phyloP scores from a whole-genome alignment of 331 rosid species.

The Phaseolus coccineus region DNA sequence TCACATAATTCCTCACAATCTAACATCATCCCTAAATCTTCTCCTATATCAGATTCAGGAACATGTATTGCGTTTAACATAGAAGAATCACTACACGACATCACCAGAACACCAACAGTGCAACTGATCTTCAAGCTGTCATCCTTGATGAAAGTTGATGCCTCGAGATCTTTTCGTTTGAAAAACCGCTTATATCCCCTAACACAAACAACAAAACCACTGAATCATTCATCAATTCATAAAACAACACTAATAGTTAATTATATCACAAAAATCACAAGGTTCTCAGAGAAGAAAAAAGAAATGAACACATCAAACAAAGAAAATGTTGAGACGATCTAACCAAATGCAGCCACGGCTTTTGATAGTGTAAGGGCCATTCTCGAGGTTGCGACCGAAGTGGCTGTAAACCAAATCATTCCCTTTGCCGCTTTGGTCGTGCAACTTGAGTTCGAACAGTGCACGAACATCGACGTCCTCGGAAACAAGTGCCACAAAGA shows the following conservation, averaged over 20 bases:
- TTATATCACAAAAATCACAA: background rate
- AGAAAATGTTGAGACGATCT: background rate
- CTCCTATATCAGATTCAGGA: slow-evolving; percentile 89
- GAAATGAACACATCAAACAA: no score
- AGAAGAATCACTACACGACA: slow-evolving; percentile 73
- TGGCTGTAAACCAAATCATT: slow-evolving; percentile 83
- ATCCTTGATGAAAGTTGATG: slow-evolving; percentile 77
- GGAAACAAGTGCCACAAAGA: slow-evolving; percentile 83
- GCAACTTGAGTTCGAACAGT: slow-evolving; percentile 77
- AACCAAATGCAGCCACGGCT: slow-evolving; percentile 90
- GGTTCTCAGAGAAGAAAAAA: no score
- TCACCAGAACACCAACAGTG: slow-evolving; percentile 91
- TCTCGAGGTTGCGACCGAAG: slow-evolving; percentile 77
- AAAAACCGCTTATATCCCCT: slow-evolving; percentile 97
- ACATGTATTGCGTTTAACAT: slow-evolving; percentile 75
- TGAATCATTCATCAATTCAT: background rate
- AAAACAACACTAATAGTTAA: background rate
- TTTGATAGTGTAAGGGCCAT: slow-evolving; percentile 86
- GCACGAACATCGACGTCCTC: slow-evolving; percentile 86
- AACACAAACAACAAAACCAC: slow-evolving; percentile 7
- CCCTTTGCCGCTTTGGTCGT: slow-evolving; percentile 69
- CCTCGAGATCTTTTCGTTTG: slow-evolving; percentile 77
- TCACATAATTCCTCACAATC: slow-evolving; percentile 86
- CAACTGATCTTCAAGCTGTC: slow-evolving; percentile 91
- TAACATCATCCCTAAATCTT: slow-evolving; percentile 72